Base-by-base conservation (phyloP, 1,139 yeast species). In the Suhomyces bolitotheri region DNA sequence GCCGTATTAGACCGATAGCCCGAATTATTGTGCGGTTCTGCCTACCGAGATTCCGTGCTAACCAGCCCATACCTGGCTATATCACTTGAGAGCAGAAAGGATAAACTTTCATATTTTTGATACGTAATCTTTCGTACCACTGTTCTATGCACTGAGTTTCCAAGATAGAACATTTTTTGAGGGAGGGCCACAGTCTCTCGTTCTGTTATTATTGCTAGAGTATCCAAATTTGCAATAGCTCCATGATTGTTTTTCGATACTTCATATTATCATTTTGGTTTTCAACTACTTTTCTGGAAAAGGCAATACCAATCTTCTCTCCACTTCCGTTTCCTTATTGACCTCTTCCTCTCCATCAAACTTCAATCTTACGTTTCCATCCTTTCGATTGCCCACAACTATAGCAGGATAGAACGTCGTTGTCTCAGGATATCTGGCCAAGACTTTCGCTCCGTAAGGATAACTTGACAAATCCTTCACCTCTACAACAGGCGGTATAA, bases 301-400 rank as follows among this genome's bases (percentile, higher is more conserved):
- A 3, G 95, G 94, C 27, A 90, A 66, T 4, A 90, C 97, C 40
- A 85, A 71, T 39, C 90, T 66, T 46, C 97, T 69, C 40, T 82
- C 89, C 2, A 92, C 97, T 50, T 89, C 96, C 0, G 97, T 92
- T 54, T 90, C 97, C 59, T 92, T 92, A 37, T 87, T 92, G 2
- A 82, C 96, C 53, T 94, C 98, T 53, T 92, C 98, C 58, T 92
- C 99, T 6, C 98, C 99, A 51, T 94, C 98, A 52, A 94, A 94
- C 51, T 80, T 78, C 37, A 94, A 70, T 47, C 87, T 64, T 45
- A 95, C 95, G 12, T 72, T 75, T 0, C 94, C 89, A 49, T 83
- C 92, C 45, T 86, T 73, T 43, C 78, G 79, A 36, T 78, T 73
- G 0, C 95, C 90, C 25, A 82, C 82, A 4, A 94, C 97, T 34